Base-by-base conservation (phyloP, 805 yeast genomes). In the Wickerhamiella vanderwaltii region DNA sequence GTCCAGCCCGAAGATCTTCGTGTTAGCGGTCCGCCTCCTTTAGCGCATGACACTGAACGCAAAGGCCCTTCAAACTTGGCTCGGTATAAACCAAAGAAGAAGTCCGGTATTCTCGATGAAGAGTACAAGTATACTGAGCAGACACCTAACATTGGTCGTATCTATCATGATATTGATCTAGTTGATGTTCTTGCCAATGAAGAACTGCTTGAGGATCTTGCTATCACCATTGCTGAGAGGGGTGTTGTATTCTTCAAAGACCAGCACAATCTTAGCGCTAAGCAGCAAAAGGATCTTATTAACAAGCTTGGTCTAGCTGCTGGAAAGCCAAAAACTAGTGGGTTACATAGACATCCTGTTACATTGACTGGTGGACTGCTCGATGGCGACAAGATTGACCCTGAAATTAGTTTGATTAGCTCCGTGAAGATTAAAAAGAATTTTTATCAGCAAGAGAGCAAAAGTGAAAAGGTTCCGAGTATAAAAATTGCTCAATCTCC, bases 201-300 rank as follows among this genome's bases (percentile, higher is more conserved):
- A 6, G 30, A 11, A 16, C 30, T 28, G 30, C 6, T 28, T 16
- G 12, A 68, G 46, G 73, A 69, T 45, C 58, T 69, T 46, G 74
- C 74, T 9, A 48, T 67, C n/a, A 51, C 67, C 25, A 53, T 68
- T 16, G 63, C 72, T 5, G 68, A 67, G 55, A 60, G 73, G 47
- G 69, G 66, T 22, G 74, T 69, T 34, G 74, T 69, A 5, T 68
- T 70, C 51, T 68, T 70, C 64, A 56, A 69, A 49, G 61, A 67
- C 51, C 74, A 69, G 50, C 28, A 53, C 34, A 67, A 68, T 34
- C 35, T 56, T 24, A 48, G 48, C 35, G 47, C 48, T 20, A 51
- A 48, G 34, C 45, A 50, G 45, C 61, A 57, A 50, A 51, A 51
- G 51, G 41, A 47, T 41, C 49, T 57, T 11, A 51, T 48, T 3